Evolutionary conservation across 352 stramenopile genomes (phyloP), one percentile per base, ranked within the genome.

Genomic region (Thalassiosira mediterranea): DNA sequence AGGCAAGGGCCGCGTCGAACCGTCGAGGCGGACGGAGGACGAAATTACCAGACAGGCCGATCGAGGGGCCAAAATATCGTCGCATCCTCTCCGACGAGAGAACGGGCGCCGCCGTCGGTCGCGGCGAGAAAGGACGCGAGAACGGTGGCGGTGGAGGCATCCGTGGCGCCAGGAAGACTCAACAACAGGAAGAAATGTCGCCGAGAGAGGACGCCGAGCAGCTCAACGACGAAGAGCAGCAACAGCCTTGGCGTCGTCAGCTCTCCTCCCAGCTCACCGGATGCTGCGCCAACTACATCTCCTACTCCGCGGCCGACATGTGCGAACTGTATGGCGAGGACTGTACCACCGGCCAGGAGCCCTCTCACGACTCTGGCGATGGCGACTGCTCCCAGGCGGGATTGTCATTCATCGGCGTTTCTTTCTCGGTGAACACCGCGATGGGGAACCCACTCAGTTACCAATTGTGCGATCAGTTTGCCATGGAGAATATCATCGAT

Each of bases 401-500:
- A 34, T 38, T 83, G 5, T 76, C 61, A 11, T 83, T 83, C 31
- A 83, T 83, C 37, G 75, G 75, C n/a, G 42, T 83, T 28, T 76
- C 60, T 23, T 83, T 83, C 25, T 52, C 15, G 13, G 75, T 83
- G 0, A 83, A 79, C 56, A 83, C 75, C 11, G 62, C 69, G 0
- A 25, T 60, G 13, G 76, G 76, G 0, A 85, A 82, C 67, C 76
- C 76, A 8, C 75, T 76, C 47, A 69, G 42, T 0, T 85, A 79
- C 67, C 64, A 81, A 47, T 19, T 85, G 7, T 75, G 66, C 40
- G 72, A 85, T 79, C 76, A 85, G 40, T 81, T 72, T 29, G 63
- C 76, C 0, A 79, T 85, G 64, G 65, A 85, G 23, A 81, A 81
- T 72, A 70, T 85, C 29, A 79, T 85, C 53, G 76, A 85, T 82